Conservation (phyloP, 345 rosid species). For the Carallia brachiata region DNA sequence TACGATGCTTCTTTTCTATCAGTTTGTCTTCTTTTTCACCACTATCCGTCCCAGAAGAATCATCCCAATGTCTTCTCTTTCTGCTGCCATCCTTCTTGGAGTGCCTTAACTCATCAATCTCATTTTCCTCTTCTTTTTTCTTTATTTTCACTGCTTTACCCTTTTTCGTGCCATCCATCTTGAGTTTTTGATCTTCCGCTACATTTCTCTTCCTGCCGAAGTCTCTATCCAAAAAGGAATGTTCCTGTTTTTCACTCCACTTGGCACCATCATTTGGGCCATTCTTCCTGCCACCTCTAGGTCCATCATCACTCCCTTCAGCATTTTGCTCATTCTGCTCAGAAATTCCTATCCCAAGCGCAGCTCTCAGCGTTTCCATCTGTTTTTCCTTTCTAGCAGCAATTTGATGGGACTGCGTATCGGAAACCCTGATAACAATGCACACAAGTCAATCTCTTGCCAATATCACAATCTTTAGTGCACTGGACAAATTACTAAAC, state of each 20-base stretch:
- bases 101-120: constrained; percentile 24
- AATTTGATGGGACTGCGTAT: constrained; percentile 84
- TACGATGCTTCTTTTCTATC: constrained; percentile 42
- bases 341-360: constrained; percentile 58
- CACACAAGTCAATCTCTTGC: not conserved
- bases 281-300: constrained; percentile 18
- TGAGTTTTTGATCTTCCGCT: constrained; percentile 36
- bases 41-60: constrained; percentile 51
- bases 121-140: constrained; percentile 34
- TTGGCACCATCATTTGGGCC: constrained; percentile 35
- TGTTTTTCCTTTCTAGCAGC: constrained; percentile 96
- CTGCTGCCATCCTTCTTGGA: constrained; percentile 34
- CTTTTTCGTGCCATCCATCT: constrained; percentile 43
- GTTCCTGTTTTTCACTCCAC: constrained; percentile 56
- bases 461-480: not conserved
- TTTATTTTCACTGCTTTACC: constrained; percentile 31
- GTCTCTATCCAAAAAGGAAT: constrained; percentile 68
- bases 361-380: constrained; percentile 81
- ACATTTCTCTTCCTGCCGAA: constrained; percentile 37
- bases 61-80: constrained; percentile 39
- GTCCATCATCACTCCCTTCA: constrained; percentile 39
- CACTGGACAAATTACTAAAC: not conserved
- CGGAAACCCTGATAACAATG: constrained; percentile 49
- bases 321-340: constrained; percentile 29
- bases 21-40: constrained; percentile 34